These are phyloP conservation scores for Chlamydomonas sp. DNA, from an alignment of 139 green algal species.

Conservation along the genomic window DNA sequence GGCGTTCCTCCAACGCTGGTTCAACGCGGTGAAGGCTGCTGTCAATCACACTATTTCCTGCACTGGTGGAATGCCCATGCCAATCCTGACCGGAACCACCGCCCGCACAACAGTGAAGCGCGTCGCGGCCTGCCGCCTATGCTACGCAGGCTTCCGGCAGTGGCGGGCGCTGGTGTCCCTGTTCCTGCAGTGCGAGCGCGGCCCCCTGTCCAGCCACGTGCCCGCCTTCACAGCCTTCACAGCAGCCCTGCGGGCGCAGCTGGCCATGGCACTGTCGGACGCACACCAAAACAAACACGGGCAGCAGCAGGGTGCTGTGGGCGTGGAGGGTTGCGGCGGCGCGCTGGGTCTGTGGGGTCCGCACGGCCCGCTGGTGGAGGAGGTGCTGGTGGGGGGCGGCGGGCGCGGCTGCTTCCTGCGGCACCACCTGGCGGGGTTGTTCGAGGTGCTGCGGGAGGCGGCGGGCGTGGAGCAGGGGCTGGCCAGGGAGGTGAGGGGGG, in stretches of 20 bases:
- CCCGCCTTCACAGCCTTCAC: slow-evolving; percentile 52
- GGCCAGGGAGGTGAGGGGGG: too few relatives aligned
- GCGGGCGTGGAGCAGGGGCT: too few relatives aligned
- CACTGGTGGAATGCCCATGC: too few relatives aligned
- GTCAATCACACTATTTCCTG: too few relatives aligned
- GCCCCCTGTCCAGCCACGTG: slow-evolving; percentile 32
- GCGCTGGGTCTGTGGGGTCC: background rate
- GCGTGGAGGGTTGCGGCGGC: too few relatives aligned
- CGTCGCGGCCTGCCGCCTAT: too few relatives aligned
- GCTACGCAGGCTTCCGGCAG: slow-evolving; percentile 64
- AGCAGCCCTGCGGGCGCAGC: slow-evolving; percentile 55
- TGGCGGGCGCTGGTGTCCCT: slow-evolving; percentile 82
- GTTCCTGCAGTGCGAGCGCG: slow-evolving; percentile 72
- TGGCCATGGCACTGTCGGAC: slow-evolving; percentile 38
- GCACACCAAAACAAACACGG: background rate
- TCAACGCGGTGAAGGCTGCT: too few relatives aligned
- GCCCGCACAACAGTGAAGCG: too few relatives aligned
- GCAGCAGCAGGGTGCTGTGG: background rate
- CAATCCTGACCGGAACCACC: too few relatives aligned
- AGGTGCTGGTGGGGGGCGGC: slow-evolving; percentile 56
- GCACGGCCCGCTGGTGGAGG: slow-evolving; percentile 51
- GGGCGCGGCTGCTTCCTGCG: slow-evolving; percentile 66
- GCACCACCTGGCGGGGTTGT: slow-evolving; percentile 53
- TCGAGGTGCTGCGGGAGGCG: slow-evolving; percentile 2
- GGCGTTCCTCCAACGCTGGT: too few relatives aligned